A percentile compares a stretch with the other conserved stretches of the same genome.
Conservation (phyloP, 108 stramenopile genomes). For the Fistulifera solaris region DNA sequence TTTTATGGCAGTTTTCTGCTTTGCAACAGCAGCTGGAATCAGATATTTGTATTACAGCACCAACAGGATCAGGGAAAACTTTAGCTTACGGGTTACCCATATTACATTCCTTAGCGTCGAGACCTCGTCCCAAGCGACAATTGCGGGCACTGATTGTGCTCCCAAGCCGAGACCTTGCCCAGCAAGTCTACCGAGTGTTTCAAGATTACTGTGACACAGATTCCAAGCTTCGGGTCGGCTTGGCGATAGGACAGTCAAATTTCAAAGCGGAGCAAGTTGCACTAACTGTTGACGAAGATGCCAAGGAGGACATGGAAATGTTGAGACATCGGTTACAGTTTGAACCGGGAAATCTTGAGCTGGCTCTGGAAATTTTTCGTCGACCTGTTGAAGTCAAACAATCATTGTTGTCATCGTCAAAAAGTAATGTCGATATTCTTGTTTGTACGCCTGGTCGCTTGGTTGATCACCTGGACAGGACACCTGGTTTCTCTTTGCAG, state of each 20-base stretch:
- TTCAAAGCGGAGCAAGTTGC: constrained; percentile 57
- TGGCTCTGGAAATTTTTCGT: constrained; percentile 19
- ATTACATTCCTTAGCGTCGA: constrained; percentile 53
- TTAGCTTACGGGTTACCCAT: constrained; percentile 80
- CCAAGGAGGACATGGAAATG: constrained; percentile 3
- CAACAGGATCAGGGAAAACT: constrained; percentile 86
- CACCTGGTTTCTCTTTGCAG: constrained; percentile 89
- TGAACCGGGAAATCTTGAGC: constrained; percentile 26
- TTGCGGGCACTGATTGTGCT: constrained; percentile 87
- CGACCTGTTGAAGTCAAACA: constrained; percentile 7
- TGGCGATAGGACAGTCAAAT: constrained; percentile 84
- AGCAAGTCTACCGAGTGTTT: constrained; percentile 86
- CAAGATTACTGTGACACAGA: constrained; percentile 51
- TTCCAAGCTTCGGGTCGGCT: constrained; percentile 68
- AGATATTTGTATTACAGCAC: constrained; percentile 84
- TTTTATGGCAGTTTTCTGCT: constrained; percentile 42
- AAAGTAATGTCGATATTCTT: constrained; percentile 60
- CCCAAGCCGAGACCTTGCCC: constrained; percentile 87
- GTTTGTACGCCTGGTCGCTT: constrained; percentile 93
- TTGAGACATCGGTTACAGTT: constrained; percentile 17
- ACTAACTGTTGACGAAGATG: constrained; percentile 11
- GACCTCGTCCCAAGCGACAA: constrained; percentile 39
- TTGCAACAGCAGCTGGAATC: constrained; percentile 11
- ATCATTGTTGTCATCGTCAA: background rate
- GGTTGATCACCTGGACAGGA: constrained; percentile 86